These are phyloP conservation scores for Metrosideros polymorpha DNA, from an alignment of 441 rosid species.

Conservation along the genomic window DNA sequence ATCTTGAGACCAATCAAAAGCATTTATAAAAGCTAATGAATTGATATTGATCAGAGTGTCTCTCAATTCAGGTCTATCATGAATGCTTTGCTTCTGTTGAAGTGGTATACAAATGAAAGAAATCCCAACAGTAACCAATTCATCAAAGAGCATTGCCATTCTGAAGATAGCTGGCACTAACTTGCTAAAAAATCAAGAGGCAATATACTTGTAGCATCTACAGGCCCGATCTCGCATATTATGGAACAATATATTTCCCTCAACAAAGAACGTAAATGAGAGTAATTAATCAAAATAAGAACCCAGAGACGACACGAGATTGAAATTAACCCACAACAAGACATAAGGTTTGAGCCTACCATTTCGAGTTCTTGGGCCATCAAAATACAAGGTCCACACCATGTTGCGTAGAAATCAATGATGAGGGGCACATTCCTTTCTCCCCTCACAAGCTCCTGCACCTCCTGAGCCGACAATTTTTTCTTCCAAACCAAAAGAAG, in stretches of 20 bases:
- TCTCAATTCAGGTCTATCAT: neutral
- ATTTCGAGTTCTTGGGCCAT: conserved; percentile 95
- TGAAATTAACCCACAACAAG: neutral
- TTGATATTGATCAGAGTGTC: neutral
- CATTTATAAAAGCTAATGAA: neutral
- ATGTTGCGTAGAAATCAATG: conserved; percentile 90
- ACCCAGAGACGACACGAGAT: neutral
- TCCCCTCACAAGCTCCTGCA: conserved; percentile 77
- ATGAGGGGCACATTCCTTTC: conserved; percentile 63
- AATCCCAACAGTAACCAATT: neutral
- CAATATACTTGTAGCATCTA: neutral
- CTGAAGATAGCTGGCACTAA: neutral
- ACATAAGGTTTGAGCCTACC: conserved; percentile 26
- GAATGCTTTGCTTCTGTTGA: neutral
- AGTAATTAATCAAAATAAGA: neutral
- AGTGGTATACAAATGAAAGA: neutral
- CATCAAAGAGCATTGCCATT: neutral
- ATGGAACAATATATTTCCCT: neutral
- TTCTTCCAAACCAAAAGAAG: conserved; percentile 21
- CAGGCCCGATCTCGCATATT: neutral
- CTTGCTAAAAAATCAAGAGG: neutral
- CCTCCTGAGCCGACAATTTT: conserved; percentile 66
- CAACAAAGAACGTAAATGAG: neutral
- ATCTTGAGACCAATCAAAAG: neutral
- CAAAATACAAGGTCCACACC: conserved; percentile 94